A percentile compares a stretch with the other conserved stretches of the same genome.
These are phyloP conservation scores for Picea sitchensis DNA, from an alignment of 75 land plant species.

Conservation along the genomic window DNA sequence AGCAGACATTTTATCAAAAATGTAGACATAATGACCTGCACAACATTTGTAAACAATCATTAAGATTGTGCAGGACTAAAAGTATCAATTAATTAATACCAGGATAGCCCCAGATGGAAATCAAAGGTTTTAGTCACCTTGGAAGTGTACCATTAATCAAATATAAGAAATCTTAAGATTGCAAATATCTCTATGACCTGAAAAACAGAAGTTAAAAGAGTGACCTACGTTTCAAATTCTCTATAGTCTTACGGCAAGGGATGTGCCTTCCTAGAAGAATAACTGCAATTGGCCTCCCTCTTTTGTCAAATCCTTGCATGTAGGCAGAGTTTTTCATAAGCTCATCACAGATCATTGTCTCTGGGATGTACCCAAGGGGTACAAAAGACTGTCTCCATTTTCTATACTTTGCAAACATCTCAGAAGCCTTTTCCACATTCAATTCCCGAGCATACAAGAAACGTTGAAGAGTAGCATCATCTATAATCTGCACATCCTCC, in stretches of 20 bases:
- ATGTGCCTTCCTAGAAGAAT: constrained; percentile 16
- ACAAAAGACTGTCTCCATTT: constrained; percentile 23
- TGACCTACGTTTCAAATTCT: constrained; percentile 20
- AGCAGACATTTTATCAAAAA: constrained; percentile 17
- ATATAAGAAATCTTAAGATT: background rate
- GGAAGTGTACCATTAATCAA: background rate
- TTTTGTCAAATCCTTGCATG: constrained; percentile 26
- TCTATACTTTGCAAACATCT: constrained; percentile 13
- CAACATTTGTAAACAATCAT: constrained; percentile 3
- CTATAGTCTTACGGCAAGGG: constrained; percentile 10
- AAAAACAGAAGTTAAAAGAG: background rate
- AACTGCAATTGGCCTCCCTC: constrained; percentile 23
- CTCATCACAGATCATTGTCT: constrained; percentile 18
- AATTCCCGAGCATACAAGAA: constrained; percentile 22
- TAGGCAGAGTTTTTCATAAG: constrained; percentile 13
- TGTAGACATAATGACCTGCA: constrained; percentile 25
- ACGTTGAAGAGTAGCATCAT: constrained; percentile 25
- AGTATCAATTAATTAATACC: background rate
- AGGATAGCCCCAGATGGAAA: background rate
- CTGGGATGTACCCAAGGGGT: constrained; percentile 27
- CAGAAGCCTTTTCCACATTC: constrained; percentile 21
- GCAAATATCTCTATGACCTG: background rate
- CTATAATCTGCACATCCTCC: constrained; percentile 10
- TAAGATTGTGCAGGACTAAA: background rate
- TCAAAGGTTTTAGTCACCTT: background rate